Percentiles rank a stretch among this genome's conserved stretches.
These are phyloP conservation scores for Tagetes erecta DNA, from an alignment of 129 eudicot species.

Conservation along the genomic window DNA sequence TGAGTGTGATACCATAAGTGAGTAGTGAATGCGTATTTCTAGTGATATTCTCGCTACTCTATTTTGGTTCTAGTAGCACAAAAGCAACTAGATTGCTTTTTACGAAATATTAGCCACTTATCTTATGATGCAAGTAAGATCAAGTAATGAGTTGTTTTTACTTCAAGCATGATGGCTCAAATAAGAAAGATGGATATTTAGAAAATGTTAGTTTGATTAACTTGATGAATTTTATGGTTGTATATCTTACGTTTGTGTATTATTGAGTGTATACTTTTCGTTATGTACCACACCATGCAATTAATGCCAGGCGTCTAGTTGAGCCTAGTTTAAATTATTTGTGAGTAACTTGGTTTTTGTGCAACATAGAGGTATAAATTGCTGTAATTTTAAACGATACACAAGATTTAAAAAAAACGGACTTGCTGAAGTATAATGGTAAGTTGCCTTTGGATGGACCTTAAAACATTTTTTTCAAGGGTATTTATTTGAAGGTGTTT, in stretches of 20 bases:
- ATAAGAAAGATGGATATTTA: background rate
- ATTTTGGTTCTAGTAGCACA: background rate
- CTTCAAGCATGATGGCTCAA: background rate
- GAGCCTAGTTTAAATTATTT: background rate
- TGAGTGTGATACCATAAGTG: background rate
- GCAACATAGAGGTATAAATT: background rate
- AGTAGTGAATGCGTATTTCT: background rate
- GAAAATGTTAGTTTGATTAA: background rate
- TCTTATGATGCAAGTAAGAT: too few relatives aligned
- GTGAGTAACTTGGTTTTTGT: background rate
- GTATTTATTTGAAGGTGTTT: background rate
- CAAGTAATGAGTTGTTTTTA: background rate
- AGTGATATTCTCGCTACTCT: background rate
- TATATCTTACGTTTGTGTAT: background rate
- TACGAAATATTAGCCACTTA: too few relatives aligned
- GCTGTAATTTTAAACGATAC: background rate
- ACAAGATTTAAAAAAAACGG: background rate
- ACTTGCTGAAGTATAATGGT: background rate
- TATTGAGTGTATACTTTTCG: background rate
- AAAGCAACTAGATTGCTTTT: too few relatives aligned
- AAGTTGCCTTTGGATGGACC: background rate
- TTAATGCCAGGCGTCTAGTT: background rate
- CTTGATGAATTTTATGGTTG: background rate
- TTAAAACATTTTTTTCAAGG: background rate
- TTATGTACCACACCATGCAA: background rate